Conservation (phyloP, 2,329 filamentous ascomycete species). For the Fusarium subtropicale region DNA sequence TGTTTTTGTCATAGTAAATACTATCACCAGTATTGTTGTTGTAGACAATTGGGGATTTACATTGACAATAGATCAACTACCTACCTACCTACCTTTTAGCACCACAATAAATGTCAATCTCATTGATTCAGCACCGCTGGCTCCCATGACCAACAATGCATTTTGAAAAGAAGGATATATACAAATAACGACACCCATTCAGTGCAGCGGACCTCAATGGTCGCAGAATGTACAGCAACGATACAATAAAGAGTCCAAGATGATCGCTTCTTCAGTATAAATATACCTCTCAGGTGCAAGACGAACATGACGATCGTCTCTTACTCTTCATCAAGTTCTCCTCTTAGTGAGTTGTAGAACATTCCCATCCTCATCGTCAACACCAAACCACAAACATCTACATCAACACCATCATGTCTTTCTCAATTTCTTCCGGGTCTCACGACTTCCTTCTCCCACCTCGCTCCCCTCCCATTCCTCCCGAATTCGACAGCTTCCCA, state of each 20-base stretch:
- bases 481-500: too few species aligned
- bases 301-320: background rate
- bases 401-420: background rate
- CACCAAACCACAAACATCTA: background rate
- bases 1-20: too few species aligned
- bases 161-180: background rate
- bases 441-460: background rate
- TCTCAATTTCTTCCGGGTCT: too few species aligned
- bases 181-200: background rate
- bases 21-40: background rate
- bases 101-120: background rate
- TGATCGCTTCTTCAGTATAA: background rate
- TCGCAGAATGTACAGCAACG: background rate
- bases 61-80: background rate
- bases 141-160: background rate
- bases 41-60: background rate
- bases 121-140: rapidly evolving
- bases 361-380: background rate
- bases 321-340: rapidly evolving
- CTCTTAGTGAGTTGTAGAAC: background rate
- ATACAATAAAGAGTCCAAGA: background rate
- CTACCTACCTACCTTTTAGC: background rate
- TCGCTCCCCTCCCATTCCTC: background rate
- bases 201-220: background rate
- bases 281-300: background rate